Evolutionary conservation across 192 early-diverging fungal genomes (phyloP), one percentile per base, ranked within the genome.

Genomic region (Paraglomus occultum): DNA sequence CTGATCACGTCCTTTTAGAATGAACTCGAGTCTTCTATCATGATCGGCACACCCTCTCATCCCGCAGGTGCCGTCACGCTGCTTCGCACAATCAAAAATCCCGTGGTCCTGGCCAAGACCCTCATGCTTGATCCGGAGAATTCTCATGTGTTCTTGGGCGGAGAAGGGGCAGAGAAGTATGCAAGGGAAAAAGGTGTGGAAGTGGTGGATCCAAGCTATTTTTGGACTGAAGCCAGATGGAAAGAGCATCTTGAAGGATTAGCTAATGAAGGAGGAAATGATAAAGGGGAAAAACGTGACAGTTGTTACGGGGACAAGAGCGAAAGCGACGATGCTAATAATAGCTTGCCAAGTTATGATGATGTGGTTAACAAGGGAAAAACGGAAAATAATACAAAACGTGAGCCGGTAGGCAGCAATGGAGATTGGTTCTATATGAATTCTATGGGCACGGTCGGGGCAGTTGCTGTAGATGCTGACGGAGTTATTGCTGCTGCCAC

Each of bases 401-500:
- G 31, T 31, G 31, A 31, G 31, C 31, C 3, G 3, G 31, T 31
- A 31, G 31, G 31, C 31, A 31, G 31, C 31, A 31, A 31, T 31
- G 31, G 31, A 31, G 31, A 31, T 3, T 31, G 14, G n/a, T 23
- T 42, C 22, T 71, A 74, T 47, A 43, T 42, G 8, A 48, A 61
- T 38, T 70, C 79, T 1, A 63, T 71, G 47, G 80, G 80, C 15
- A 82, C 80, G 49, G 80, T 82, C 54, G 80, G 80, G 5, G 80
- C 80, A 17, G 70, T 77, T 44, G 80, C 80, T 17, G 70, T 82
- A 20, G 80, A 82, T 73, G 11, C 12, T 6, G 9, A 69, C n/a
- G 80, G 80, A 3, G 76, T 74, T n/a, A 69, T 82, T 44, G 78
- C 80, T 15, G 70, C 78, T 2, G 80, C 80, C 23, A 82, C 80